Base-by-base conservation (phyloP, 2,329 filamentous ascomycete genomes). In the Amauroascus verrucosus region DNA sequence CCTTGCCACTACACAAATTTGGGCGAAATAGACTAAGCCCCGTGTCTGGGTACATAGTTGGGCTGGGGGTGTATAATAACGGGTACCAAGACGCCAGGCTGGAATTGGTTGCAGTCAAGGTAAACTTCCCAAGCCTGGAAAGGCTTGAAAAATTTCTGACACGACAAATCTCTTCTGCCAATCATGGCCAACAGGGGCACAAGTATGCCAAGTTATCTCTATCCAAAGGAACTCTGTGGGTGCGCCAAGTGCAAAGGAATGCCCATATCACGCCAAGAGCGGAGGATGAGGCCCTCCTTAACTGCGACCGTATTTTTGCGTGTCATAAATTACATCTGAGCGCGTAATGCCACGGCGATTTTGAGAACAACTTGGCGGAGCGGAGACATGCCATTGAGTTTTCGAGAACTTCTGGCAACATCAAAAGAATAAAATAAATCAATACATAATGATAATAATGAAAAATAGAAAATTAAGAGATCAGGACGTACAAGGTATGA, bases 1-100 rank as follows among this genome's bases (percentile, higher is more conserved):
- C 49, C 49, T 53, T 41, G 51, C 51, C 51, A 53, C 51, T 41
- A 11, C 43, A 16, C 44, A 40, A 48, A 32, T 47, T 48, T 48
- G 43, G 44, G 51, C 51, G 6, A 53, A 52, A 35, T 24, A 43
- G n/a, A 47, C 22, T 40, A 40, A 40, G 38, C 8, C 16, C 20
- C 33, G 43, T 38, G 24, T 46, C 26, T 48, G 44, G 26, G 20
- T n/a, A n/a, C n/a, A n/a, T n/a, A n/a, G 22, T n/a, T 20, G 37
- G 37, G 24, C 9, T 28, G 41, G 48, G 35, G 48, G 18, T 13
- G 37, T 28, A 33, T 35, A 11, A 26, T 35, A 20, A 51, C 48
- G 22, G 48, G 33, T 24, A 44, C 49, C 49, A 44, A 51, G 38
- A 51, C 38, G 48, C 49, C 49, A 51, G 49, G 14, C 38, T 6